A percentile compares a stretch with the other conserved stretches of the same genome.
phyloP scores from a whole-genome alignment of 2,329 filamentous ascomycete genomes.

The Phyllosticta paracitricarpa region DNA sequence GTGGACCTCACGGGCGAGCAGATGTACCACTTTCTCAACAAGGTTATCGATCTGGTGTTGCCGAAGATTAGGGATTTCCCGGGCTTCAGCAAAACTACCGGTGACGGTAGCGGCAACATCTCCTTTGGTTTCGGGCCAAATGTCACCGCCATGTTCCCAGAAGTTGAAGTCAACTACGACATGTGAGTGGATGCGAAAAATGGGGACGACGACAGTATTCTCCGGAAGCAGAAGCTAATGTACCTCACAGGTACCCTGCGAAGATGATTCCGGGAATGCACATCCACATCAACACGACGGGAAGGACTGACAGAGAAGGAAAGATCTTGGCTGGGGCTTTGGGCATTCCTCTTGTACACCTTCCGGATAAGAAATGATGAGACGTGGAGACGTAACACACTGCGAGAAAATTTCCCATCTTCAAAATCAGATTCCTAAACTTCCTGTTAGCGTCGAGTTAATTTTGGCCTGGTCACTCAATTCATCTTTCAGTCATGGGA shows the following conservation, averaged over 20 bases:
- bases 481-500: no score
- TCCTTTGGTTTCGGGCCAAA: slow-evolving; percentile 68
- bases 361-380: slow-evolving; percentile 37
- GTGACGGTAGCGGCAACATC: slow-evolving; percentile 83
- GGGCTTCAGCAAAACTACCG: slow-evolving; percentile 65
- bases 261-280: slow-evolving; percentile 79
- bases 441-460: not conserved
- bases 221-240: slow-evolving; percentile 24
- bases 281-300: slow-evolving; percentile 74
- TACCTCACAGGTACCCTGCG: slow-evolving; percentile 44
- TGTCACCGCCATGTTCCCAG: slow-evolving; percentile 75
- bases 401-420: not conserved
- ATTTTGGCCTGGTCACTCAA: no score
- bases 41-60: slow-evolving; percentile 80
- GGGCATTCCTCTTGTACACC: slow-evolving; percentile 74
- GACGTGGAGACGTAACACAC: not conserved
- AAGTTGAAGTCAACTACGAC: slow-evolving; percentile 91
- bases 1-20: slow-evolving; percentile 66
- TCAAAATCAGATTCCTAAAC: not conserved
- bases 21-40: slow-evolving; percentile 85
- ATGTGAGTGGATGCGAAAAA: slow-evolving; percentile 47
- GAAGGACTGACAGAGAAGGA: slow-evolving; percentile 75
- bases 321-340: slow-evolving; percentile 62
- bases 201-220: no score
- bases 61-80: slow-evolving; percentile 95